A percentile compares a stretch with the other conserved stretches of the same genome.
These are phyloP conservation scores for Solanum dulcamara DNA, from an alignment of 257 asterid species.

Conservation along the genomic window DNA sequence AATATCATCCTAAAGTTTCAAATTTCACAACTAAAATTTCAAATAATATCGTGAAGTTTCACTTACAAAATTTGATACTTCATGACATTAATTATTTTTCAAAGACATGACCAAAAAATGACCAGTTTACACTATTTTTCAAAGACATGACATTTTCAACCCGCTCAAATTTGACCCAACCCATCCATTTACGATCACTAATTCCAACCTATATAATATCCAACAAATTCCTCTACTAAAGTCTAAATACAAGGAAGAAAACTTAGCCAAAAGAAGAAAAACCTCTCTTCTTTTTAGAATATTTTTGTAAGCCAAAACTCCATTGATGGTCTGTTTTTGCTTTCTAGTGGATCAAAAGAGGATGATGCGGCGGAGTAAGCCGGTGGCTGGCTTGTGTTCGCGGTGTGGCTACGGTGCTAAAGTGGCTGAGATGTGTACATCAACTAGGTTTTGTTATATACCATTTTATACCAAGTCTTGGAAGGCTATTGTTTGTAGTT, in stretches of 20 bases:
- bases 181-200: too few relatives aligned
- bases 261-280: background rate
- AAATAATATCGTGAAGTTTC: background rate
- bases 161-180: too few relatives aligned
- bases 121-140: background rate
- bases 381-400: slow-evolving; percentile 68
- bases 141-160: too few relatives aligned
- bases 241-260: background rate
- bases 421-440: slow-evolving; percentile 66
- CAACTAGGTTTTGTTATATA: slow-evolving; percentile 62
- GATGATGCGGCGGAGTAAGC: slow-evolving; percentile 39
- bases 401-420: slow-evolving; percentile 54
- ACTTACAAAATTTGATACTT: background rate
- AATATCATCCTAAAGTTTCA: background rate
- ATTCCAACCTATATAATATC: background rate
- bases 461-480: slow-evolving; percentile 61
- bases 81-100: background rate
- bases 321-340: slow-evolving; percentile 59
- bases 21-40: background rate
- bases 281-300: background rate
- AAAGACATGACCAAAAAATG: background rate
- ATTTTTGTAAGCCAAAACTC: background rate
- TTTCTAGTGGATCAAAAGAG: slow-evolving; percentile 72
- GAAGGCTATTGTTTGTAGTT: slow-evolving; percentile 61
- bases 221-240: background rate